A percentile compares a stretch with the other conserved stretches of the same genome.
These are phyloP conservation scores for Talaromyces verruculosus DNA, from an alignment of 2,329 filamentous ascomycete species.

Conservation along the genomic window DNA sequence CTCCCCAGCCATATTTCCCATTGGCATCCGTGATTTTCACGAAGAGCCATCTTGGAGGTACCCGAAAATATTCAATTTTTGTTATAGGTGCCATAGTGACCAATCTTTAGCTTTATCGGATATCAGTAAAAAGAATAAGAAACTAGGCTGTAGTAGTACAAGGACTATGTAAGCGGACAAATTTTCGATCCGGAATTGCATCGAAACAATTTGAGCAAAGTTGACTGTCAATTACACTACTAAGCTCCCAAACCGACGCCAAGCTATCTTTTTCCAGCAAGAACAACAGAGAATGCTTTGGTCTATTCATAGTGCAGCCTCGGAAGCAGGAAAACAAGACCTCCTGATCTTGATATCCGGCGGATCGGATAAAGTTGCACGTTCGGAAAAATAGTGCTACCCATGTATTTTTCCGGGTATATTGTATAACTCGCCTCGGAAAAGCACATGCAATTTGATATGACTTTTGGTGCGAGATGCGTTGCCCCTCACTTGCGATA, in stretches of 20 bases:
- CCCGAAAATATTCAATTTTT: conserved; percentile 70
- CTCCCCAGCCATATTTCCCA: conserved; percentile 70
- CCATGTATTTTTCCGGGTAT: background rate
- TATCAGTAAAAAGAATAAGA: background rate
- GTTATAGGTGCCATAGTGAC: background rate
- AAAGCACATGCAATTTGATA: background rate
- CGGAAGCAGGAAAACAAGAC: background rate
- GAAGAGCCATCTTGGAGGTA: conserved; percentile 74
- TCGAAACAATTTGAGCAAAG: background rate
- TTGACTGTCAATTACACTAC: background rate
- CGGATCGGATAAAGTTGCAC: background rate
- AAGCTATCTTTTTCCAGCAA: background rate
- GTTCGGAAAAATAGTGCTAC: background rate
- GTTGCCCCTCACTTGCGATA: background rate
- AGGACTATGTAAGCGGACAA: background rate
- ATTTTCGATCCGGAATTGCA: background rate
- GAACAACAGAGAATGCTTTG: background rate
- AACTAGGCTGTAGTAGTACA: background rate
- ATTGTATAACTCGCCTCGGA: background rate
- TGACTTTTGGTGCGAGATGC: background rate
- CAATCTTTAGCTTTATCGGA: background rate
- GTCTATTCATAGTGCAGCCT: background rate
- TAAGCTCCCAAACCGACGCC: background rate
- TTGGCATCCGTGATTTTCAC: conserved; percentile 71
- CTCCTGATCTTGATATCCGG: background rate